A percentile compares a stretch with the other conserved stretches of the same genome.
phyloP scores from a whole-genome alignment of 495 filamentous ascomycete species.

The Xylaria venustula region DNA sequence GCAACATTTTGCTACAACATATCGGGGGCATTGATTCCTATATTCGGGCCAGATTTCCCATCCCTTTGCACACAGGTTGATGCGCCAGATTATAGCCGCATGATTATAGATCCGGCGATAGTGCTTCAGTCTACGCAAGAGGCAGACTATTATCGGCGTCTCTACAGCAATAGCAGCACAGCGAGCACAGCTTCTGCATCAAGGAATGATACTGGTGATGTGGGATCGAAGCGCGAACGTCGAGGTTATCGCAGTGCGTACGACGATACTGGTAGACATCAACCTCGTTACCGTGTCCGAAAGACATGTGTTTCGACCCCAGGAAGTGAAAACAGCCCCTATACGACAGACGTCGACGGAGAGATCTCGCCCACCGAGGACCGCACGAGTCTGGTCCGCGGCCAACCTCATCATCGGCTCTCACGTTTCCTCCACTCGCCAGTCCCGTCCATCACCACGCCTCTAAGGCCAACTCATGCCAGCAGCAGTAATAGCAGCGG shows the following conservation, averaged over 20 bases:
- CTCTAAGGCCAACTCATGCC: constrained; percentile 12
- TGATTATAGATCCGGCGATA: constrained; percentile 65
- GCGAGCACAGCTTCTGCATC: constrained; percentile 2
- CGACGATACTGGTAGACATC: constrained; percentile 20
- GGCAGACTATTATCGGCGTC: constrained; percentile 48
- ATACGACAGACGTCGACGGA: constrained; percentile 36
- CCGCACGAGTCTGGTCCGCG: constrained; percentile 21
- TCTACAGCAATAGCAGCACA: constrained; percentile 22
- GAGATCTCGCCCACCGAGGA: constrained; percentile 32
- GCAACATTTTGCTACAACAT: constrained; percentile 86
- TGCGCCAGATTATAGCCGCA: constrained; percentile 57
- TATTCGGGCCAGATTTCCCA: constrained; percentile 84
- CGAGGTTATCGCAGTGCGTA: constrained; percentile 16
- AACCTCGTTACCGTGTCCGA: constrained; percentile 25
- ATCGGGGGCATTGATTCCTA: constrained; percentile 75
- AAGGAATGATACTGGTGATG: background rate
- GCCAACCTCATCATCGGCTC: constrained; percentile 7
- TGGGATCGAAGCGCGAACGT: constrained; percentile 20
- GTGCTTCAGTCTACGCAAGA: constrained; percentile 54
- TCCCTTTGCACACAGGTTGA: constrained; percentile 62
- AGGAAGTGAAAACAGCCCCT: constrained; percentile 29
- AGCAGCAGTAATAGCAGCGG: constrained; percentile 15
- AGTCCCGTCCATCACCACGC: background rate
- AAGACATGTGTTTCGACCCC: constrained; percentile 14
- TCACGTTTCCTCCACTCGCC: constrained; percentile 1